A percentile compares a stretch with the other conserved stretches of the same genome.
These are phyloP conservation scores for Euphorbia lathyris DNA, from an alignment of 345 rosid genomes.

Conservation along the genomic window DNA sequence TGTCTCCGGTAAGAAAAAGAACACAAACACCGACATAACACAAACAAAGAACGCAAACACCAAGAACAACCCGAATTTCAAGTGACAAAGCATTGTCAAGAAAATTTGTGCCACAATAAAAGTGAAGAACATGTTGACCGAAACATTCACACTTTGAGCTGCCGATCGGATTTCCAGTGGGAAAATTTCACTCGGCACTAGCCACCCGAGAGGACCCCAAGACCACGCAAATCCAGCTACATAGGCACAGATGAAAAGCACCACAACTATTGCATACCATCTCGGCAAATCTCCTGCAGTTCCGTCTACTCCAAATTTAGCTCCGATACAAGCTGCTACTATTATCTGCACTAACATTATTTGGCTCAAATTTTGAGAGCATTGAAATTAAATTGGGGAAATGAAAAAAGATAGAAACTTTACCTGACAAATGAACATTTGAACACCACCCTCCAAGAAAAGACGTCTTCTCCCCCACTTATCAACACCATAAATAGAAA, in stretches of 20 bases:
- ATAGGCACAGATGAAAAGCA: slow-evolving; percentile 76
- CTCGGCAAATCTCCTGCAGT: slow-evolving; percentile 59
- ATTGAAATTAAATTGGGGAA: no score
- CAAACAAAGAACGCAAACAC: slow-evolving; percentile 64
- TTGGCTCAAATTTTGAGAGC: no score
- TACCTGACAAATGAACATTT: slow-evolving; percentile 88
- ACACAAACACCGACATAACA: slow-evolving; percentile 51
- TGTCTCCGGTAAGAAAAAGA: slow-evolving; percentile 65
- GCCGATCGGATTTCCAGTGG: slow-evolving; percentile 87
- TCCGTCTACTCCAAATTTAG: slow-evolving; percentile 72
- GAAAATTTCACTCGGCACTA: slow-evolving; percentile 91
- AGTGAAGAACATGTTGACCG: slow-evolving; percentile 88
- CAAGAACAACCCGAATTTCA: slow-evolving; percentile 70
- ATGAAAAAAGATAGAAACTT: not conserved
- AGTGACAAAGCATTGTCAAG: slow-evolving; percentile 70
- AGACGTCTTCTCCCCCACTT: slow-evolving; percentile 83
- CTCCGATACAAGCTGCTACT: slow-evolving; percentile 72
- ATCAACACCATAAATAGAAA: slow-evolving; percentile 77
- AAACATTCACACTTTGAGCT: slow-evolving; percentile 84
- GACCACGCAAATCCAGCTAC: slow-evolving; percentile 93
- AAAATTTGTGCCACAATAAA: slow-evolving; percentile 72
- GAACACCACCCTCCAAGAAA: slow-evolving; percentile 77
- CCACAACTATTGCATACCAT: slow-evolving; percentile 85
- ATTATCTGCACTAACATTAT: slow-evolving; percentile 25
- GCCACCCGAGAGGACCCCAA: slow-evolving; percentile 95